Evolutionary conservation across 2,329 filamentous ascomycete species (phyloP), one percentile per base, ranked within the genome.

Genomic region (Zymoseptoria ardabiliae): DNA sequence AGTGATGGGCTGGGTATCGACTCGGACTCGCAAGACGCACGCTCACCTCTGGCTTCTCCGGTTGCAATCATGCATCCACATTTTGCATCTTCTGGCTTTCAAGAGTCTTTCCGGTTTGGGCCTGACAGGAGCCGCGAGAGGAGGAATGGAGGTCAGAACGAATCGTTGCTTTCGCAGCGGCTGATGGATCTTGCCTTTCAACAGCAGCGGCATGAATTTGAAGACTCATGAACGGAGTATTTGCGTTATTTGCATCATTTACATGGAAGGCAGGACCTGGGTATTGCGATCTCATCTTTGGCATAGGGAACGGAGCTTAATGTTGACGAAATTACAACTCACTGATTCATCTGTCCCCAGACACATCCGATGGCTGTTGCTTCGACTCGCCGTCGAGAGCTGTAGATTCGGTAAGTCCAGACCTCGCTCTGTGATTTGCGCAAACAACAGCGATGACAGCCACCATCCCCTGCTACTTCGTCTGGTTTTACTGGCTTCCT

Each of bases 151-250:
- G 85, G 85, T 5, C 85, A 90, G 61, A 72, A 73, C 30, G 73
- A 74, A n/a, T 75, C 74, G 58, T 78, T 94, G 17, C 76, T 94
- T 17, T 89, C 89, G 10, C 85, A 85, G 70, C 81, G 85, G 58
- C 75, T 93, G 51, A 81, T 85, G 64, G 82, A 84, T 5, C 74
- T 90, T 5, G 87, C 65, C 1, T 62, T 68, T 30, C 64, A 67
- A 49, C 58, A 53, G 35, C 60, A 61, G 28, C n/a, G 22, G n/a
- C 9, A 53, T 28, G 22, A 28, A 4, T 28, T 11, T 11, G 51
- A 53, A 8, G 22, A 53, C 3, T 19, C 51, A 28, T 53, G 22
- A 28, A 21, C 8, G 50, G 20, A 45, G 17, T n/a, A 45, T 45
- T 45, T n/a, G 13, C 35, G n/a, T 45, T 7, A 45, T 45, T n/a